Percentiles rank a stretch among this genome's conserved stretches.
These are phyloP conservation scores for Penicillium lividum DNA, from an alignment of 495 filamentous ascomycete species.

Conservation along the genomic window DNA sequence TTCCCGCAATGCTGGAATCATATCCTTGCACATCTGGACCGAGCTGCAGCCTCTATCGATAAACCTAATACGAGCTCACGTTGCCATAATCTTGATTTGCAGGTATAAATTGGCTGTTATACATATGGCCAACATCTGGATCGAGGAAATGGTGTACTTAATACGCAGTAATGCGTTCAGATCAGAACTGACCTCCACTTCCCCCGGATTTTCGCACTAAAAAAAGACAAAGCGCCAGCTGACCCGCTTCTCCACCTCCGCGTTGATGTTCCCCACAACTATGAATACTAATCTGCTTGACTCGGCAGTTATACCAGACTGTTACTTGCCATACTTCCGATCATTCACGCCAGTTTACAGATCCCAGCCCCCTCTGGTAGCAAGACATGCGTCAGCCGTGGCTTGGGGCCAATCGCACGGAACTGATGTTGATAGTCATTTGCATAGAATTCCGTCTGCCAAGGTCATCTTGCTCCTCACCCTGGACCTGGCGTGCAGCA, in stretches of 20 bases:
- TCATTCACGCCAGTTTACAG: not conserved
- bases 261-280: conserved; percentile 22
- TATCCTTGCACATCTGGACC: no score
- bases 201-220: not conserved
- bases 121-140: not conserved
- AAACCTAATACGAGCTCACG: not conserved
- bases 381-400: not conserved
- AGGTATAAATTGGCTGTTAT: not conserved
- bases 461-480: not conserved
- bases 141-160: not conserved
- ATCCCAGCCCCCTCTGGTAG: not conserved
- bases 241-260: conserved; percentile 19
- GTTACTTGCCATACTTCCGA: not conserved
- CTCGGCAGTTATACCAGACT: not conserved
- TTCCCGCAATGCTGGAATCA: not conserved
- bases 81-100: not conserved
- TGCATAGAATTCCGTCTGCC: not conserved
- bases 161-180: not conserved
- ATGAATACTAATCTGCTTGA: not conserved
- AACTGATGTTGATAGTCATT: no score
- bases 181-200: conserved; percentile 6
- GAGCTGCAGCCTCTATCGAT: not conserved
- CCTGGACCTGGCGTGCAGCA: no score
- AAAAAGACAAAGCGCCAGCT: not conserved
- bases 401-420: not conserved